Evolutionary conservation across 1,284 basidiomycete genomes (phyloP), one percentile per base, ranked within the genome.

Genomic region (Leccinum variabile): DNA sequence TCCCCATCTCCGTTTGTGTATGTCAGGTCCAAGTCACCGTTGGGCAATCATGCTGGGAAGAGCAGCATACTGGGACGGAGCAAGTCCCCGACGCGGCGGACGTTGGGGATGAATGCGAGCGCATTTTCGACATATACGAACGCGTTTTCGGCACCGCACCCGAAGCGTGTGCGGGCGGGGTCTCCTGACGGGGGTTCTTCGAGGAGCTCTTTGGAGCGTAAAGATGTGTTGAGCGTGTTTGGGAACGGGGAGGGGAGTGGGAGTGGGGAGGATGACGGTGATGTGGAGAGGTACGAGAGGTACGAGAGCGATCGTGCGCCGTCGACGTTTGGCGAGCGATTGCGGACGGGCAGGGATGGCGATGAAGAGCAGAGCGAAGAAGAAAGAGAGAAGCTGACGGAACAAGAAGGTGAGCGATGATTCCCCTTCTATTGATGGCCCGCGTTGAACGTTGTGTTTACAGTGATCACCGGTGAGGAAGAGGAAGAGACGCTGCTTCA

Each of bases 401-500:
- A 82, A 63, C 89, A 92, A 77, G 88, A 92, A 74, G 84, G 92
- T 89, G 64, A 68, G 85, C 63, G 35, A 3, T 9, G 28, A 56
- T 57, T 54, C 39, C 9, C 25, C 7, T 33, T 18, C 44, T 18
- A 7, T 44, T 33, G 37, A 39, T 60, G 28, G 1, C 2, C 7
- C 2, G 3, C 28, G 39, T 30, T 14, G 32, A 22, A 39, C 35
- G 55, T 13, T 60, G 44, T 44, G 46, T 30, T 30, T 67, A 28
- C 68, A 96, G 95, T 92, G 35, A 79, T 84, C 52, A 98, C 95
- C 0, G 95, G 95, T 10, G 95, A 98, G 76, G 95, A 98, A 75
- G 91, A 94, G 25, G 95, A 98, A 74, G 85, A 90, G 63, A 95
- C 91, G 1, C 78, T 94, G 52, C 88, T 90, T 75, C 90, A 92